Conservation (phyloP, 1,139 yeast genomes). For the Hyphopichia buzzinii region DNA sequence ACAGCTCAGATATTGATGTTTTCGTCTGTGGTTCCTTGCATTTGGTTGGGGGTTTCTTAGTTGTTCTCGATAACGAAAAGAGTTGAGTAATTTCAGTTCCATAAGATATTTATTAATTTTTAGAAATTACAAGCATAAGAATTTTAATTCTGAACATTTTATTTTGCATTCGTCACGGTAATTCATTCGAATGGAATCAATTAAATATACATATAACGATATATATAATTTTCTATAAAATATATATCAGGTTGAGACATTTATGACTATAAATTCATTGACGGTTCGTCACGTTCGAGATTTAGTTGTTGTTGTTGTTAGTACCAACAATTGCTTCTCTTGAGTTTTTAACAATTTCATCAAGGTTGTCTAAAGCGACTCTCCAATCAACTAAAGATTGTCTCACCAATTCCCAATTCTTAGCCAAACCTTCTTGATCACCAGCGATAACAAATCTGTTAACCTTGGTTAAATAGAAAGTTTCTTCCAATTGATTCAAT, state of each 20-base stretch:
- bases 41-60: slow-evolving; percentile 89
- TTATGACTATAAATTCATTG: background rate
- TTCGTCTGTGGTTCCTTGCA: slow-evolving; percentile 94
- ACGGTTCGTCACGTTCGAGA: background rate
- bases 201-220: background rate
- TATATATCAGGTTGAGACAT: background rate
- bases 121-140: background rate
- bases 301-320: slow-evolving; percentile 9
- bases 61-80: slow-evolving; percentile 63
- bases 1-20: slow-evolving; percentile 52
- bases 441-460: slow-evolving; percentile 45
- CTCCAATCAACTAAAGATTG: slow-evolving; percentile 41
- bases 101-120: no score
- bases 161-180: background rate
- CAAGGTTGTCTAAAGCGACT: slow-evolving; percentile 38
- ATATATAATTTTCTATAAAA: background rate
- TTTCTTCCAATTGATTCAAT: slow-evolving; percentile 44
- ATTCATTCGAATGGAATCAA: background rate
- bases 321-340: slow-evolving; percentile 45
- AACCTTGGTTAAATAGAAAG: slow-evolving; percentile 44
- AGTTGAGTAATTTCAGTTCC: slow-evolving; percentile 14
- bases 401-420: slow-evolving; percentile 38
- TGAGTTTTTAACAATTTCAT: slow-evolving; percentile 42
- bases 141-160: background rate
- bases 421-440: slow-evolving; percentile 24